Percentiles rank a stretch among this genome's conserved stretches.
Conservation (phyloP, 2,329 filamentous ascomycete species). For the Scytalidium sp. region DNA sequence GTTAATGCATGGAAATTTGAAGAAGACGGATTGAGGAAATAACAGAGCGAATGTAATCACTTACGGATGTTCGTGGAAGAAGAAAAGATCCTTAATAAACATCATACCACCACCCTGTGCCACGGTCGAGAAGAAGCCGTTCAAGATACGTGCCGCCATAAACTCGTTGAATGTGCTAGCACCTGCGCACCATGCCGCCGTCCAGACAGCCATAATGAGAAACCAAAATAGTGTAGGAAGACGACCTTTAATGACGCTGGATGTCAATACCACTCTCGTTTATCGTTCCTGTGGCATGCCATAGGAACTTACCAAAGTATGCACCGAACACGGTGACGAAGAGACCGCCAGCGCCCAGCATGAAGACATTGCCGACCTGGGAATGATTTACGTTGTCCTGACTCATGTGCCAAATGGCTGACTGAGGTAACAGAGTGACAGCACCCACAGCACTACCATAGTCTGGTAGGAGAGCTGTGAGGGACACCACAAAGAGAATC, state of each 20-base stretch:
- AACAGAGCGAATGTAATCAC: too few species aligned
- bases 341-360: conserved; percentile 9
- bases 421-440: conserved; percentile 10
- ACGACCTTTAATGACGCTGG: too few species aligned
- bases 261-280: too few species aligned
- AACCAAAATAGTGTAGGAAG: conserved; percentile 28
- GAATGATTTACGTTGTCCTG: conserved; percentile 36
- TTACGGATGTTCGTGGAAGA: conserved; percentile 48
- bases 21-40: background rate
- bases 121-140: conserved; percentile 24
- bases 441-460: conserved; percentile 25
- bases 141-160: conserved; percentile 11
- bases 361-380: conserved; percentile 34
- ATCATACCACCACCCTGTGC: conserved; percentile 38
- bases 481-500: conserved; percentile 6
- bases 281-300: background rate
- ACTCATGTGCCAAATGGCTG: conserved; percentile 34
- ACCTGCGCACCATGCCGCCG: conserved; percentile 10
- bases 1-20: background rate
- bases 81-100: conserved; percentile 57
- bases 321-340: conserved; percentile 5
- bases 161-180: conserved; percentile 10
- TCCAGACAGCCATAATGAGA: conserved; percentile 7
- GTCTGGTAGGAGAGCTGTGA: conserved; percentile 28
- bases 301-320: conserved; percentile 5